Percentiles rank a stretch among this genome's conserved stretches.
phyloP scores from a whole-genome alignment of 176 grass and related monocot species.

The Puya raimondii region DNA sequence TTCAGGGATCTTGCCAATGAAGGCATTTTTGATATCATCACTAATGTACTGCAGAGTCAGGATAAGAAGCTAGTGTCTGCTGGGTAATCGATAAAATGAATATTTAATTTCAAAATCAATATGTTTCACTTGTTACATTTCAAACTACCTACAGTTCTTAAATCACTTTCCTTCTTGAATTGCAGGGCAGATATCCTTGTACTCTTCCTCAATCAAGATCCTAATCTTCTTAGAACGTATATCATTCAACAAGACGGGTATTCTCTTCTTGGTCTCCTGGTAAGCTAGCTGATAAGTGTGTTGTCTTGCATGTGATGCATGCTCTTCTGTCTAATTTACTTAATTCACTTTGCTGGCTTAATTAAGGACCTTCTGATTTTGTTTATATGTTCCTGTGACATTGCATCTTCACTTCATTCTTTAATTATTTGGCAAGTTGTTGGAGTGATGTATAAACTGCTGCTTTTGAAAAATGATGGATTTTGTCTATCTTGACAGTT shows the following conservation, averaged over 20 bases:
- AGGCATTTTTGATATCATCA: slow-evolving; percentile 77
- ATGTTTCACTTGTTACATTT: neutral
- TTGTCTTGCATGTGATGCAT: neutral
- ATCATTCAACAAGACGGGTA: slow-evolving; percentile 59
- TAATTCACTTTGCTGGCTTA: neutral
- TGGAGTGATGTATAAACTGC: neutral
- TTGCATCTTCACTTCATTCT: neutral
- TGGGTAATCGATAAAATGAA: slow-evolving; percentile 45
- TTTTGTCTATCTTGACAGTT: neutral
- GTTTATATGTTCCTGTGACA: neutral
- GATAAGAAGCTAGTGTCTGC: slow-evolving; percentile 63
- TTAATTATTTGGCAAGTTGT: neutral
- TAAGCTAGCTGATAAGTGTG: slow-evolving; percentile 27
- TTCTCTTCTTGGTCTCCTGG: slow-evolving; percentile 80
- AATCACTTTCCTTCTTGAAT: slow-evolving; percentile 23
- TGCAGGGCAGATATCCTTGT: slow-evolving; percentile 73
- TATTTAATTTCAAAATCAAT: neutral
- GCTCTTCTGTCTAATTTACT: neutral
- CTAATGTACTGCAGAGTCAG: slow-evolving; percentile 70
- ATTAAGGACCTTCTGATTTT: neutral
- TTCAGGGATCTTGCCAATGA: slow-evolving; percentile 56
- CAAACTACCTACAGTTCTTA: neutral
- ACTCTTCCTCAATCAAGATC: slow-evolving; percentile 66
- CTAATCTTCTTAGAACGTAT: slow-evolving; percentile 50
- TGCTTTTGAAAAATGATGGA: neutral